Conservation (phyloP, 805 yeast species). For the Candida namnaoensis region DNA sequence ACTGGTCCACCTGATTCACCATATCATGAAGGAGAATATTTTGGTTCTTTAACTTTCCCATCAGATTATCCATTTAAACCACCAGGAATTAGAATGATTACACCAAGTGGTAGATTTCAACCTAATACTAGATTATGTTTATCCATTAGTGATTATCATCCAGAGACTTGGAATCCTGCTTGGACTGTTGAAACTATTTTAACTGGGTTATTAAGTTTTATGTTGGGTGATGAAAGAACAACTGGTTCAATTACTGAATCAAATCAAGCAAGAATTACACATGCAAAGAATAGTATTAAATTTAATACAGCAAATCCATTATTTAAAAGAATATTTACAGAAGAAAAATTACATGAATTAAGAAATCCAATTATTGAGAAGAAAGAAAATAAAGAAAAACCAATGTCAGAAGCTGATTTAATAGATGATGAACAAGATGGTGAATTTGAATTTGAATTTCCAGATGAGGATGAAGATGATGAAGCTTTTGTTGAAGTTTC, state of each 20-base stretch:
- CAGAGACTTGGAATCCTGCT: conserved; percentile 91
- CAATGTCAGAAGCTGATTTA: too few relatives aligned
- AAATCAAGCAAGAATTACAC: conserved; percentile 38
- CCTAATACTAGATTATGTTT: conserved; percentile 73
- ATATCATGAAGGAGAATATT: conserved; percentile 77
- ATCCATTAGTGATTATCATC: conserved; percentile 87
- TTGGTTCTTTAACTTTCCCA: conserved; percentile 77
- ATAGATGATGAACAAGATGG: conserved; percentile 13
- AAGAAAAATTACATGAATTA: conserved; percentile 1
- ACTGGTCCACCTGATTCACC: conserved; percentile 91
- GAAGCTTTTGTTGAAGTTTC: background rate
- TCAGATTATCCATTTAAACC: conserved; percentile 84
- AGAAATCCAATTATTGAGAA: too few relatives aligned
- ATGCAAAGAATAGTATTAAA: conserved; percentile 49
- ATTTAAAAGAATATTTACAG: conserved; percentile 56
- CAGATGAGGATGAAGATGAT: conserved; percentile 29
- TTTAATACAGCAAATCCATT: conserved; percentile 49
- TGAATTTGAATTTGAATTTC: conserved; percentile 8
- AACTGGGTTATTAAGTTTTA: conserved; percentile 79
- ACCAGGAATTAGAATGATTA: conserved; percentile 77
- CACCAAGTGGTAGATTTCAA: conserved; percentile 82
- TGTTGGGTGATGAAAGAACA: conserved; percentile 80
- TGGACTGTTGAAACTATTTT: conserved; percentile 89
- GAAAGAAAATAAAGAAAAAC: too few relatives aligned
- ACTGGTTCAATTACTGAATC: conserved; percentile 70